Base-by-base conservation (phyloP, 345 rosid genomes). In the Eucalyptus camaldulensis region DNA sequence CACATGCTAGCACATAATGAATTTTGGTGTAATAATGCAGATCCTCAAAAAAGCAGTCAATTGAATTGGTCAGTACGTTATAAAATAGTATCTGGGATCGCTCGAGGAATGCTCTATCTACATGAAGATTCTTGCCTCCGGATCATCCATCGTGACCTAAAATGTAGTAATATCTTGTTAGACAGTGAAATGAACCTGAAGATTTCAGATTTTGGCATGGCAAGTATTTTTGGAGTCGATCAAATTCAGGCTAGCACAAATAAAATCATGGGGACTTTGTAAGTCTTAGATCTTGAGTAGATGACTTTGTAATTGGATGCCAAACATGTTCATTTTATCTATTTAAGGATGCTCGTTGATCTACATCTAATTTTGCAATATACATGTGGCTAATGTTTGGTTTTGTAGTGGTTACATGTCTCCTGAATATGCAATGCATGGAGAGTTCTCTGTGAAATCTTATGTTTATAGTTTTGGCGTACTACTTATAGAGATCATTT, bases 351-450 rank as follows among this genome's bases (percentile, higher is more conserved):
- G n/a, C 13, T 24, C 5, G 0, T 5, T 25, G n/a, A 58, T 58
- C 0, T 1, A 0, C 6, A 25, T 58, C 6, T 58, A 10, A 58
- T 22, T 58, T 0, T 58, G 65, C 6, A 58, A 5, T 58, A 24
- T 58, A 5, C n/a, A 10, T 58, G 10, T 24, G 29, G 4, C 4
- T 25, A 25, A 58, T 58, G n/a, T 58, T 58, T 0, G 13, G 2
- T 24, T 54, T 54, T 54, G 58, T 10, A 54, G 25, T 54, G 58
- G 58, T 17, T 54, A 54, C 25, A 21, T 54, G 58, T 54, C 58
- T 54, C 58, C 58, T 7, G 25, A 21, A 54, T 54, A 54, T 54
- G 58, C 25, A 54, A 54, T 54, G 58, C 25, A 54, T 21, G 25
- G 58, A 54, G 58, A 54, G 58, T 54, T 54, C 24, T 54, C 2